Conservation (phyloP, 2,329 filamentous ascomycete genomes). For the Hypomyces perniciosus region DNA sequence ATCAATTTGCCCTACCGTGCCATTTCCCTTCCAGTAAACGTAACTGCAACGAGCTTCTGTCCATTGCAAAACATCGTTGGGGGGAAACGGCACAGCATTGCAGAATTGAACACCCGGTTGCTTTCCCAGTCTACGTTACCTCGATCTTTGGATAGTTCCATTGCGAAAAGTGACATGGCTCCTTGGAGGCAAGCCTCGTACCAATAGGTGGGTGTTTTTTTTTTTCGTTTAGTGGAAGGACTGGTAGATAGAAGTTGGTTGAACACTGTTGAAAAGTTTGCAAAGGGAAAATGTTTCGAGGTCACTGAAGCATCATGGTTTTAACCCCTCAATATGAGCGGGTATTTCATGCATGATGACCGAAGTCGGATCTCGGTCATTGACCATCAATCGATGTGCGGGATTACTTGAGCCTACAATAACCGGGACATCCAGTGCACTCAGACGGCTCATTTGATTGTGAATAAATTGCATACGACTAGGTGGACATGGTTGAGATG, state of each 20-base stretch:
- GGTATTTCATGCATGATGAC: constrained; percentile 8
- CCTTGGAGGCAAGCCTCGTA: constrained; percentile 13
- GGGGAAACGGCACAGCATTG: constrained; percentile 3
- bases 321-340: constrained; percentile 11
- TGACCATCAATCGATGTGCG: neutral
- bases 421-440: neutral
- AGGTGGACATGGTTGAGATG: neutral
- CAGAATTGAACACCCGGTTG: constrained; percentile 40
- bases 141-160: constrained; percentile 34
- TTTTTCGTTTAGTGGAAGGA: neutral
- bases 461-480: neutral
- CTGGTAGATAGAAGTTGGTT: neutral
- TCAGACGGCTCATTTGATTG: no score
- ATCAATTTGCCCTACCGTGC: constrained; percentile 30
- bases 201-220: constrained; percentile 1
- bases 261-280: neutral
- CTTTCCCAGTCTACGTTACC: constrained; percentile 41
- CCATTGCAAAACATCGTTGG: neutral
- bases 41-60: neutral
- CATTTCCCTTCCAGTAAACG: neutral
- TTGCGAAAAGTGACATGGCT: constrained; percentile 20
- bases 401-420: neutral
- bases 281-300: neutral
- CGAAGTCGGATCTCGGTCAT: constrained; percentile 6
- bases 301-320: neutral